Evolutionary conservation across 176 grass and related monocot genomes (phyloP), one percentile per base, ranked within the genome.

Genomic region (Tuctoria greenei): DNA sequence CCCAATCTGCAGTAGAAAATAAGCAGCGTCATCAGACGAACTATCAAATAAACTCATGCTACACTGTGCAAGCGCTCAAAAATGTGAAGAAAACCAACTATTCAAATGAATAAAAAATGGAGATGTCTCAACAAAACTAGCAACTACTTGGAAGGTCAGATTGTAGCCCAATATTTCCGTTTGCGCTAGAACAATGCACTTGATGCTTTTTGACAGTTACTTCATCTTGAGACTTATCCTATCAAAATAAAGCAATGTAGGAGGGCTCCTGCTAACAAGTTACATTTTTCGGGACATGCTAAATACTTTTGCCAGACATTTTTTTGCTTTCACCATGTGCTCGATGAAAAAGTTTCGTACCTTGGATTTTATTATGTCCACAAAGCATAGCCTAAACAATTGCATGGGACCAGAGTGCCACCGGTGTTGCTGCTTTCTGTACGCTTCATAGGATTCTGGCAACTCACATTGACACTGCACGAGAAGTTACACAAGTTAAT

Each of bases 321-420:
- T 83, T 83, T 82, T 57, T 75, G 64, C 72, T 91, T 57, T 55
- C 64, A 73, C 2, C 56, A 54, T 1, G 5, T 73, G 77, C 18
- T 24, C 28, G 36, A 11, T n/a, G 35, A 76, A 60, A 65, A 67
- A 34, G 58, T 25, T 31, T 0, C 7, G 4, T 79, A 97, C 93
- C 90, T 97, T 90, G 36, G 93, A 97, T 78, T 68, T 88, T 39
- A 97, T 76, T 59, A 97, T 93, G 58, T 86, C 84, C 34, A 89
- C 75, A 82, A 96, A 81, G 75, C 90, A 93, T 5, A 96, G 84
- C 73, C 87, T 85, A 49, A 90, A 96, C 57, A 96, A 75, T 67
- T 96, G 93, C 90, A 96, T 96, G 31, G 93, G 93, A 16, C 90
- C 93, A 25, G 93, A 96, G 63, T 96, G 93, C 93, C 93, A 96